Base-by-base conservation (phyloP, 148 eudicot species). In the Camellia lanceoleosa region DNA sequence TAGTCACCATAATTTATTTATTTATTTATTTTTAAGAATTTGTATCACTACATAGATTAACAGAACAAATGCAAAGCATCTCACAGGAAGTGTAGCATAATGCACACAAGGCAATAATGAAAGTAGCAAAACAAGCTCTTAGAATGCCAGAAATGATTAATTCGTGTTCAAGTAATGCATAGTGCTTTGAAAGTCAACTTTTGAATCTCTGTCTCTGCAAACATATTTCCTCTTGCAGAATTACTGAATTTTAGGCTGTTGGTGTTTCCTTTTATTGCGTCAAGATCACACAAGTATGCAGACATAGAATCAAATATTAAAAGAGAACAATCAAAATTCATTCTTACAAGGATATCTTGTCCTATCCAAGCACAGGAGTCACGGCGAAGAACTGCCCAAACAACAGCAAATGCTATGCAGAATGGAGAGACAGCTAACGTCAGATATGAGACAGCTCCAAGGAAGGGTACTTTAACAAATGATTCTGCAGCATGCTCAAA, bases 331-430 rank as follows among this genome's bases (percentile, higher is more conserved):
- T 4, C 66, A 1, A 65, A 79, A 80, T 41, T 46, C 15, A 60
- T 82, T 46, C 99, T 90, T 88, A 97, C 99, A 83, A 97, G 99
- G 84, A 97, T 90, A 84, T 97, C 98, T 91, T 97, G 99, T 81
- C 99, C 99, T 46, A 94, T 94, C 99, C 98, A 97, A 81, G 97
- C 99, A 84, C 79, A 89, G 68, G 89, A 82, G 76, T 75, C 80
- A 56, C 87, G 91, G 47, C 97, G 98, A 73, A 77, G 88, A 81
- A 91, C 90, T 49, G 97, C 99, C 99, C 99, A 97, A 77, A 92
- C 82, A 81, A 89, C 91, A 78, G 97, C 90, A 84, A 93, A 91
- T 18, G 88, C 86, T 78, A 94, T 85, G 88, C 99, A 97, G 92
- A 92, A 92, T 66, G 98, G 99, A 81, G 93, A 88, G 81, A 97